A percentile compares a stretch with the other conserved stretches of the same genome.
phyloP scores from a whole-genome alignment of 164 flowering plant species.

The Paratinospora sagittata region DNA sequence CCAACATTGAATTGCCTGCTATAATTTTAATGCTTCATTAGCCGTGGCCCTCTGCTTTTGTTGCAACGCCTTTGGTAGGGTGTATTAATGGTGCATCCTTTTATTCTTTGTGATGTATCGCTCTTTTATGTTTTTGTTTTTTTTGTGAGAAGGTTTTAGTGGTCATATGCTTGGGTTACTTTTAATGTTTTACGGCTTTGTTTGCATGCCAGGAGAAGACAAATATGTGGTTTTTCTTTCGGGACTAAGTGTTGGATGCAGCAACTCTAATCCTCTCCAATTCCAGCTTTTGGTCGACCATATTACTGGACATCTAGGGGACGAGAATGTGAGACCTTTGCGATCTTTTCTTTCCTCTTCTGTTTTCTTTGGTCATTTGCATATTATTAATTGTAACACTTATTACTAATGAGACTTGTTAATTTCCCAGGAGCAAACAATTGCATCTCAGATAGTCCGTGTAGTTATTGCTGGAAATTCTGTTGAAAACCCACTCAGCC shows the following conservation, averaged over 20 bases:
- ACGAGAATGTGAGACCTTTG: conserved; percentile 55
- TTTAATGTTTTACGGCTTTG: not conserved
- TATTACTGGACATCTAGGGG: conserved; percentile 94
- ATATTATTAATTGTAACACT: not conserved
- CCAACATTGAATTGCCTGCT: too few relatives aligned
- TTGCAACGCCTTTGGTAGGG: too few relatives aligned
- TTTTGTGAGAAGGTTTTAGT: not conserved
- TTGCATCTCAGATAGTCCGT: conserved; percentile 82
- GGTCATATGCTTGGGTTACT: not conserved
- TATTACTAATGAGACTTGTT: not conserved
- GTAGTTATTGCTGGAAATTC: conserved; percentile 92
- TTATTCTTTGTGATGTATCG: too few relatives aligned
- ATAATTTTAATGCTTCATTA: too few relatives aligned
- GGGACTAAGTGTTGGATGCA: conserved; percentile 71
- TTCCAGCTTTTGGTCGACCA: conserved; percentile 94
- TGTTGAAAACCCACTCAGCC: conserved; percentile 55
- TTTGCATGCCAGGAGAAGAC: conserved; percentile 68
- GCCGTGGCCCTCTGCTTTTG: too few relatives aligned
- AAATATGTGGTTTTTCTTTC: conserved; percentile 85
- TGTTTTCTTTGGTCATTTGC: not conserved
- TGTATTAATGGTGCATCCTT: too few relatives aligned
- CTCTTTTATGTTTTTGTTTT: too few relatives aligned
- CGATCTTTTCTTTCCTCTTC: conserved; percentile 8
- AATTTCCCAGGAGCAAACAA: conserved; percentile 58
- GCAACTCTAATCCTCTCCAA: conserved; percentile 66